phyloP scores from a whole-genome alignment of 257 asterid species.

The Eustoma russellianum region DNA sequence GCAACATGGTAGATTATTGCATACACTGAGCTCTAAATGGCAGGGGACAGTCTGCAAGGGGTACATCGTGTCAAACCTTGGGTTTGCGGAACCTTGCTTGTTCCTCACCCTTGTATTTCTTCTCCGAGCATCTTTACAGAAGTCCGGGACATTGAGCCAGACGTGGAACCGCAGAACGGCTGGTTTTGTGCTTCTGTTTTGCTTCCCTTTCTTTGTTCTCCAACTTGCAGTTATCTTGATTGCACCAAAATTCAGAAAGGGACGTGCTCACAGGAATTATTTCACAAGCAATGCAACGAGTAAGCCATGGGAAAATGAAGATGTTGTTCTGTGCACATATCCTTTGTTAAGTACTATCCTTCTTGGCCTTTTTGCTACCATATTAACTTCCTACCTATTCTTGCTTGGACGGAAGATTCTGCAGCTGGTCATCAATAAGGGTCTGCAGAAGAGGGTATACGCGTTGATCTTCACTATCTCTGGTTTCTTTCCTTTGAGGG shows the following conservation, averaged over 20 bases:
- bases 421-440: conserved; percentile 65
- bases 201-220: conserved; percentile 54
- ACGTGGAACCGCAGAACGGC: conserved; percentile 67
- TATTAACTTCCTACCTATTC: conserved; percentile 44
- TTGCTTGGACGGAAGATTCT: conserved; percentile 67
- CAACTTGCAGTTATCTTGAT: conserved; percentile 54
- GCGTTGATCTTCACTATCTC: conserved; percentile 44
- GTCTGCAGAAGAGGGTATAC: conserved; percentile 72
- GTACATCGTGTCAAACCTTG: conserved; percentile 73
- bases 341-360: conserved; percentile 61
- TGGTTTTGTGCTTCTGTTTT: conserved; percentile 46
- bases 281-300: conserved; percentile 40
- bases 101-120: conserved; percentile 65
- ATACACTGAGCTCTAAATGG: conserved; percentile 50
- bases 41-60: conserved; percentile 72
- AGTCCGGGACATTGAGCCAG: conserved; percentile 41
- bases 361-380: conserved; percentile 58
- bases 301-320: conserved; percentile 16
- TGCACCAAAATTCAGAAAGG: conserved; percentile 38
- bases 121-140: conserved; percentile 69
- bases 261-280: conserved; percentile 40
- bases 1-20: conserved; percentile 40
- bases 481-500: conserved; percentile 55
- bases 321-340: conserved; percentile 59
- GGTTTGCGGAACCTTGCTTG: conserved; percentile 79